A percentile compares a stretch with the other conserved stretches of the same genome.
Evolutionary conservation across 2,329 filamentous ascomycete species (phyloP).

Genomic region (Penicillium rolfsii): DNA sequence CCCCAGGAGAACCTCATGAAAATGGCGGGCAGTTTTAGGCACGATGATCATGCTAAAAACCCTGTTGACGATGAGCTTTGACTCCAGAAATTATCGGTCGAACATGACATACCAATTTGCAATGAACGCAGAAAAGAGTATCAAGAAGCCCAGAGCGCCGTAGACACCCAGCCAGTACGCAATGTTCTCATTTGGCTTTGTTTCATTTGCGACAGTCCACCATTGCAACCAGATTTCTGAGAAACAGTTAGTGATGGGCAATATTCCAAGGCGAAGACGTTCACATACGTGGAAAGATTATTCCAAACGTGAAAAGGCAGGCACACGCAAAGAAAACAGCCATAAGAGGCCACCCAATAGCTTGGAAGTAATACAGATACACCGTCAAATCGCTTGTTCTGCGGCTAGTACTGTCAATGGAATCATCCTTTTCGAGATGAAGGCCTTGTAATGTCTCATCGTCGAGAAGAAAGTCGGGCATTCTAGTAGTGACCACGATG

Average conservation of each 20-base stretch:
- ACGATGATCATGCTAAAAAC: slow-evolving; percentile 27
- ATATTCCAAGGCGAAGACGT: background rate
- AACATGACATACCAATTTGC: slow-evolving; percentile 17
- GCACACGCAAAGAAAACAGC: slow-evolving; percentile 18
- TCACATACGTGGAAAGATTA: slow-evolving; percentile 32
- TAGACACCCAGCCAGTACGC: slow-evolving; percentile 32
- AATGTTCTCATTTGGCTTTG: slow-evolving; percentile 25
- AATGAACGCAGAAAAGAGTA: slow-evolving; percentile 17
- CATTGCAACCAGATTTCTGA: slow-evolving; percentile 33
- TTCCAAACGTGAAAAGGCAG: slow-evolving; percentile 30
- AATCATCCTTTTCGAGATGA: slow-evolving; percentile 20
- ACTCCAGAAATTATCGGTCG: no score
- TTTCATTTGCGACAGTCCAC: slow-evolving; percentile 31
- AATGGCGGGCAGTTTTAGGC: slow-evolving; percentile 24
- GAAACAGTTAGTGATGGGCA: background rate
- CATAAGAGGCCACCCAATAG: slow-evolving; percentile 31
- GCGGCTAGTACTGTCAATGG: slow-evolving; percentile 23
- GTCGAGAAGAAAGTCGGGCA: slow-evolving; percentile 19
- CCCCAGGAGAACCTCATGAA: slow-evolving; percentile 27
- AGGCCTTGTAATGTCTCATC: slow-evolving; percentile 30
- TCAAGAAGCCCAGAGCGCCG: slow-evolving; percentile 26
- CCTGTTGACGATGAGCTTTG: slow-evolving; percentile 8
- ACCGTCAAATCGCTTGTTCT: slow-evolving; percentile 41
- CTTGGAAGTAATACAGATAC: slow-evolving; percentile 36
- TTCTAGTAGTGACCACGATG: slow-evolving; percentile 6